Base-by-base conservation (phyloP, 495 filamentous ascomycete species). In the Penicillium dipodomyicola region DNA sequence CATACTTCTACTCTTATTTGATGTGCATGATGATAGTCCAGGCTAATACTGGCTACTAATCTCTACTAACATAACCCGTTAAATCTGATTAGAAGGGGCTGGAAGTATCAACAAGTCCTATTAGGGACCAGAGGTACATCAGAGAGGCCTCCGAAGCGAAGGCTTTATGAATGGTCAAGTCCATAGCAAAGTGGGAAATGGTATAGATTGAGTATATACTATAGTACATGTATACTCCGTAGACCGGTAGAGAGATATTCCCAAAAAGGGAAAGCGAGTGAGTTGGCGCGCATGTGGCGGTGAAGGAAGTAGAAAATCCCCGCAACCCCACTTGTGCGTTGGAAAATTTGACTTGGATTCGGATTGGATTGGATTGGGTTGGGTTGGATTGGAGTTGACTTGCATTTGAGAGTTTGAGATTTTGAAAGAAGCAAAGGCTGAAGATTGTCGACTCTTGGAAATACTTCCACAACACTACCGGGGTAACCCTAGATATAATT, bases 231-330 rank as follows among this genome's bases (percentile, higher is more conserved):
- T 11, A 32, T 33, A 14, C 10, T 22, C 22, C 22, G 22, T 1
- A 20, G 1, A 12, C 19, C 23, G 30, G 30, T 30, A 30, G 8
- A 22, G 22, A 2, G 9, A 32, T 12, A 32, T 4, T 32, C 44
- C 64, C 66, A 46, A 63, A 70, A 64, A 32, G 49, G 60, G 46
- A 62, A 58, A 69, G 55, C 60, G 46, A 61, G 52, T 67, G 70
- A 67, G 66, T 61, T 70, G 63, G 60, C 64, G 50, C 51, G 66
- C 65, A 71, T 74, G 70, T 74, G 73, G 73, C 73, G 73, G 73
- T 76, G 73, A 73, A 65, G 64, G 14, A 15, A 39, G 35, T 39
- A 67, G 62, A 63, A 53, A 65, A 64, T 66, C 72, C 71, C 68
- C 69, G 67, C 54, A 72, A 72, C 71, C 71, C 72, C 71, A 74